A percentile compares a stretch with the other conserved stretches of the same genome.
phyloP scores from a whole-genome alignment of 495 filamentous ascomycete genomes.

The Daldinia bambusicola region DNA sequence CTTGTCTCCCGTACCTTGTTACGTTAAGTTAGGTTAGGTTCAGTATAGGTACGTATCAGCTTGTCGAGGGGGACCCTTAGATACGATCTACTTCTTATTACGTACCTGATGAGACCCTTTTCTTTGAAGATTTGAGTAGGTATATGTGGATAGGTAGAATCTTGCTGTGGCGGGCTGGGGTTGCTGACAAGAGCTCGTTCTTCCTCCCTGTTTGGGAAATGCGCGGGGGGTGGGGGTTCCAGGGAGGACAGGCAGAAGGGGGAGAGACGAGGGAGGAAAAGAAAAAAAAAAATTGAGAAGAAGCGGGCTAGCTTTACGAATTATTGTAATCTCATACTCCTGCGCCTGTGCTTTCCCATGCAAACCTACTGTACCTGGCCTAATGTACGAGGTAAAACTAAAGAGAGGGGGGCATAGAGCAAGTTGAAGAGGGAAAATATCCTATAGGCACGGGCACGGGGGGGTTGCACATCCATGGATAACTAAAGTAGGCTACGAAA shows the following conservation, averaged over 20 bases:
- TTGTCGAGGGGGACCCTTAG: constrained; percentile 1
- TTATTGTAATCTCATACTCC: not conserved
- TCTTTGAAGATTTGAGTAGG: no score
- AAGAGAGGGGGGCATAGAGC: not conserved
- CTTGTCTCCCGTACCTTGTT: not conserved
- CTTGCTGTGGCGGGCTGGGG: not conserved
- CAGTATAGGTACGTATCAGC: not conserved
- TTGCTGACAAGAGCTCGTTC: constrained; percentile 15
- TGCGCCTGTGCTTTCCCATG: not conserved
- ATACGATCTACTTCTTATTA: constrained; percentile 6
- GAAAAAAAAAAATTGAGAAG: not conserved
- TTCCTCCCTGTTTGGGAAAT: constrained; percentile 44
- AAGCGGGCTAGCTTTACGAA: not conserved
- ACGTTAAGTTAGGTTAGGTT: no score
- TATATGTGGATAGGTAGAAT: not conserved
- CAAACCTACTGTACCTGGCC: not conserved
- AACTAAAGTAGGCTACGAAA: constrained; percentile 10
- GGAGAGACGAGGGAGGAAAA: not conserved
- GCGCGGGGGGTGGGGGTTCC: constrained; percentile 39
- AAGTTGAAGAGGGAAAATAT: not conserved
- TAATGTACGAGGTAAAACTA: not conserved
- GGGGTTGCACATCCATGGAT: not conserved
- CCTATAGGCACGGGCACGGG: not conserved
- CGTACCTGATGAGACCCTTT: not conserved
- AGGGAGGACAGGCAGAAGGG: not conserved